Evolutionary conservation across 306 rosid genomes (phyloP), one percentile per base, ranked within the genome.

Genomic region (Rosa chinensis): DNA sequence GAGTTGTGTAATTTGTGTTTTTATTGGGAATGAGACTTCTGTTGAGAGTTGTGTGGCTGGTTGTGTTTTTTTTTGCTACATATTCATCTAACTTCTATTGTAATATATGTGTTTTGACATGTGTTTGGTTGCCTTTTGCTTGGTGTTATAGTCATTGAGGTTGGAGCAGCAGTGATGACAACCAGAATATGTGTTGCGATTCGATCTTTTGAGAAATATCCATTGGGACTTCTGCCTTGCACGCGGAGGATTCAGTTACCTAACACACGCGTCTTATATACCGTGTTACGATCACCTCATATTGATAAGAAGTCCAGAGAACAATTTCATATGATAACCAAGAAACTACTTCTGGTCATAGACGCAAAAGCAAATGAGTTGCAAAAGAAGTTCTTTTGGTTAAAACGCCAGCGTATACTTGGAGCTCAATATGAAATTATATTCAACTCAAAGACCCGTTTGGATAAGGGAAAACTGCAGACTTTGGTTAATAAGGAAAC

Each of bases 381-480:
- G 75, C 75, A 44, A 6, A 70, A 70, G 21, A 70, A 45, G 40
- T 70, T 70, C 53, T 70, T 70, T 47, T 70, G 40, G 75, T 70
- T 70, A 13, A 70, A 70, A 23, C 58, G 58, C 18, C 75, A 28
- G 61, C 77, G 63, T 52, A 73, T 73, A 50, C 39, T 52, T 73
- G 77, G 77, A 49, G 64, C 77, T 52, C 77, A 73, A 6, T 73
- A 73, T 52, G 77, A 73, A 52, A 32, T 52, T 37, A 16, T 73
- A 50, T 73, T 73, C 39, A n/a, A 44, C 52, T 32, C 40, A 6
- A 50, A 73, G 28, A 73, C 77, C 23, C 47, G 77, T 52, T 52
- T 53, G 66, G 77, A 73, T 18, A 73, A 52, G 42, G 77, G 17
- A 50, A 73, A 18, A 37, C 66, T 73, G 48, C 44, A 73, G 63